phyloP scores from a whole-genome alignment of 495 filamentous ascomycete genomes.

The Aspergillus steynii region DNA sequence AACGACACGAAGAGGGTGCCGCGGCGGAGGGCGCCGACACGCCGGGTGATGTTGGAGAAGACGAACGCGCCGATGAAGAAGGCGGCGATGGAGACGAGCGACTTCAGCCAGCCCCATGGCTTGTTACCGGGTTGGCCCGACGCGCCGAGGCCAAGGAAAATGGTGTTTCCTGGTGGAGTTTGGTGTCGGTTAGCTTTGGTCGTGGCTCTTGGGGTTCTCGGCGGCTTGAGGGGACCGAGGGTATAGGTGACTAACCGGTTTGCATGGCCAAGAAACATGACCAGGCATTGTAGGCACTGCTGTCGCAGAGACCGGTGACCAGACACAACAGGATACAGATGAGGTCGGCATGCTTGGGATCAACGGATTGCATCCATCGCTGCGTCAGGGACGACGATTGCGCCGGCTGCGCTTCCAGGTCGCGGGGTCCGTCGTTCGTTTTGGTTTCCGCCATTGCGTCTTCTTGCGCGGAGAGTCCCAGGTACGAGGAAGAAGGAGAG shows the following conservation, averaged over 20 bases:
- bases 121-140: conserved; percentile 47
- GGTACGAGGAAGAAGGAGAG: neutral
- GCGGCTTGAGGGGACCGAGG: neutral
- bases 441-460: neutral
- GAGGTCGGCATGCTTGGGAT: conserved; percentile 47
- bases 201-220: neutral
- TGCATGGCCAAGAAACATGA: conserved; percentile 65
- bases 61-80: conserved; percentile 58
- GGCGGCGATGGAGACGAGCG: conserved; percentile 55
- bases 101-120: conserved; percentile 65
- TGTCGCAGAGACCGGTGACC: conserved; percentile 61
- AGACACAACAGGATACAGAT: conserved; percentile 57
- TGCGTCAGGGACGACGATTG: neutral
- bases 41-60: conserved; percentile 41
- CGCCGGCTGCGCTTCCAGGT: conserved; percentile 18
- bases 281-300: conserved; percentile 62
- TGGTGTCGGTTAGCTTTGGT: conserved; percentile 3
- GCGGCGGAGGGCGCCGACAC: conserved; percentile 43
- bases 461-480: neutral
- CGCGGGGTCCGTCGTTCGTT: neutral
- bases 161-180: conserved; percentile 55
- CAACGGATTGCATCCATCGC: conserved; percentile 41
- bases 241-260: conserved; percentile 44
- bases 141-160: conserved; percentile 66
- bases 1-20: conserved; percentile 57